Conservation (phyloP, 768 basidiomycete genomes). For the Xerocomellus intermedius region DNA sequence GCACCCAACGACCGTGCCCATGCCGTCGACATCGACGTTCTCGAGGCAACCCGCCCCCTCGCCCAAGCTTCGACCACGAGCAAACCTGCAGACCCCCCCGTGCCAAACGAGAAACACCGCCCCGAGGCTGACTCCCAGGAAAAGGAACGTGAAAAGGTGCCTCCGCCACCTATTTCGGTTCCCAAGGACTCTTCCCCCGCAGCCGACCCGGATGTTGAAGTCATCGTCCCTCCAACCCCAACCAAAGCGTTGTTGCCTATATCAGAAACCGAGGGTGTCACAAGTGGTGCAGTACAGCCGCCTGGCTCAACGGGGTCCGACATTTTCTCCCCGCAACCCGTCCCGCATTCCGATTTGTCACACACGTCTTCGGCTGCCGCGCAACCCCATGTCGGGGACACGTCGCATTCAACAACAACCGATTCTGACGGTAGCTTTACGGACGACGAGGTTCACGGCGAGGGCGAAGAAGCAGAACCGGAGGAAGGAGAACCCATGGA, state of each 20-base stretch:
- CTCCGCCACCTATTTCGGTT: conserved; percentile 22
- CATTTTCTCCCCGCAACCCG: conserved; percentile 29
- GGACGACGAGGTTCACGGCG: conserved; percentile 65
- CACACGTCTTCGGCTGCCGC: conserved; percentile 23
- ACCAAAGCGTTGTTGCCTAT: conserved; percentile 47
- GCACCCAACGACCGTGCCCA: conserved; percentile 50
- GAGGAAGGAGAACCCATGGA: conserved; percentile 64
- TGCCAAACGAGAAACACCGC: conserved; percentile 31
- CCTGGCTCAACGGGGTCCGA: conserved; percentile 73
- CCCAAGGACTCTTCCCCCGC: conserved; percentile 21
- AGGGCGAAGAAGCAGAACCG: conserved; percentile 66
- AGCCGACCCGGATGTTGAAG: conserved; percentile 33
- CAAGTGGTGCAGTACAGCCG: conserved; percentile 88
- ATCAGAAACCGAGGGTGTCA: conserved; percentile 83
- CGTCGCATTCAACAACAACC: conserved; percentile 31
- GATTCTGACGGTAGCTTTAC: conserved; percentile 44
- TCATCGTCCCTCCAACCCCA: conserved; percentile 50
- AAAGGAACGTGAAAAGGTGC: conserved; percentile 38
- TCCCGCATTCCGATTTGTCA: conserved; percentile 23
- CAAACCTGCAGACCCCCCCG: conserved; percentile 21
- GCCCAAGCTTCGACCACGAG: conserved; percentile 19
- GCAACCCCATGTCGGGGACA: conserved; percentile 31
- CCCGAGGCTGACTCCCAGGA: conserved; percentile 26
- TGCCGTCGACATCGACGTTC: conserved; percentile 40
- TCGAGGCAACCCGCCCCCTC: conserved; percentile 17